Evolutionary conservation across 306 rosid genomes (phyloP).

Genomic region (Argentina anserina): DNA sequence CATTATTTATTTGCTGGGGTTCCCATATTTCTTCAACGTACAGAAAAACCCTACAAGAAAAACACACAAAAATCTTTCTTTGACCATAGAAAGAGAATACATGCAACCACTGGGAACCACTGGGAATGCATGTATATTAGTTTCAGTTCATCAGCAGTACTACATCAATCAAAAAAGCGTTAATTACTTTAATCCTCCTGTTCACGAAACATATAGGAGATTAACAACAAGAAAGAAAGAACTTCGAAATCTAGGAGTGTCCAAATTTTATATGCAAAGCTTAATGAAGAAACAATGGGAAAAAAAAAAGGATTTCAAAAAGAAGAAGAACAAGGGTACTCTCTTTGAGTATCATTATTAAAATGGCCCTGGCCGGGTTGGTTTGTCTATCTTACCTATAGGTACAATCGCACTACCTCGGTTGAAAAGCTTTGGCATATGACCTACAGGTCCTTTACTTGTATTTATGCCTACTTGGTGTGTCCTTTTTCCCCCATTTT

Average conservation of each 20-base stretch:
- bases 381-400: slow-evolving; percentile 24
- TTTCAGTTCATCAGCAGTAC: not conserved
- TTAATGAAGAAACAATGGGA: not conserved
- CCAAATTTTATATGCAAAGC: not conserved
- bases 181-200: not conserved
- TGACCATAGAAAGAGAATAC: not conserved
- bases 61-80: not conserved
- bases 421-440: slow-evolving; percentile 39
- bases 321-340: not conserved
- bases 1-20: slow-evolving; percentile 4
- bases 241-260: not conserved
- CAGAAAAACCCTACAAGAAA: not conserved
- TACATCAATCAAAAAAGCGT: not conserved
- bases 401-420: slow-evolving; percentile 35
- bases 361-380: slow-evolving; percentile 21
- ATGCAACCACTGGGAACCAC: not conserved
- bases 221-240: not conserved
- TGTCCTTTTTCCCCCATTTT: slow-evolving; percentile 20
- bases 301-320: not conserved
- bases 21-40: slow-evolving; percentile 2
- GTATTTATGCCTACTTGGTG: slow-evolving; percentile 34
- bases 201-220: not conserved
- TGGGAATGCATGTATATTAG: too few species aligned
- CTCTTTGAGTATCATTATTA: not conserved
- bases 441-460: slow-evolving; percentile 37